Evolutionary conservation across 2,329 filamentous ascomycete species (phyloP), one percentile per base, ranked within the genome.

Genomic region (Zymoseptoria tritici): DNA sequence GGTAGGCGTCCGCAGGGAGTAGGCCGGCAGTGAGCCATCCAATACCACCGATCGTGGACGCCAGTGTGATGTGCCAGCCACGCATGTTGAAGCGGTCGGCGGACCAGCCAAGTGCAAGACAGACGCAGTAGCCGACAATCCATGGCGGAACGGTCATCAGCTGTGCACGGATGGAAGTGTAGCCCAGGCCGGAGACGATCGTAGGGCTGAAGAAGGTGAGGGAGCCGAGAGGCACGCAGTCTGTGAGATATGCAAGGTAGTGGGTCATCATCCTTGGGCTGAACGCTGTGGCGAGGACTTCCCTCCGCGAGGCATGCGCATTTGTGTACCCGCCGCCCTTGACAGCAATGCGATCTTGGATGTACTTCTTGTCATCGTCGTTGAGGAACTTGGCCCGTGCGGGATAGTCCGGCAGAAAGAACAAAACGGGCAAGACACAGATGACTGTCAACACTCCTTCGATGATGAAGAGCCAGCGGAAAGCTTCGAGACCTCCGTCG

Each of bases 161-260:
- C 61, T 81, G 80, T 0, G 79, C 78, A 22, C 73, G 71, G 24
- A 74, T 72, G 4, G 72, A 70, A 2, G 71, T 75, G 65, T 80
- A 83, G 26, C 80, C 80, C 0, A 83, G 74, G 1, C 77, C 78
- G 11, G 75, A 71, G 50, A 82, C 79, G 9, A 82, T 75, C 0
- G 78, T 79, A 0, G 79, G 80, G 60, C 81, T 81, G 68, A 83
- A 83, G 72, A 82, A 83, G 2, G 77, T 71, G n/a, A 71, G 66
- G 1, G 65, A 69, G 24, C 71, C 71, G 19, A 72, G 66, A 0
- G 70, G 71, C 6, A 72, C 66, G 49, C 69, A 71, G 51, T 71
- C 64, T n/a, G 61, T 64, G 9, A 72, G 65, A 57, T 73, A 73
- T 19, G 69, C 68, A 11, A 68, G 46, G 57, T 76, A 76, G 52